A percentile compares a stretch with the other conserved stretches of the same genome.
These are phyloP conservation scores for Fusarium hainanense DNA, from an alignment of 2,329 filamentous ascomycete species.

Conservation along the genomic window DNA sequence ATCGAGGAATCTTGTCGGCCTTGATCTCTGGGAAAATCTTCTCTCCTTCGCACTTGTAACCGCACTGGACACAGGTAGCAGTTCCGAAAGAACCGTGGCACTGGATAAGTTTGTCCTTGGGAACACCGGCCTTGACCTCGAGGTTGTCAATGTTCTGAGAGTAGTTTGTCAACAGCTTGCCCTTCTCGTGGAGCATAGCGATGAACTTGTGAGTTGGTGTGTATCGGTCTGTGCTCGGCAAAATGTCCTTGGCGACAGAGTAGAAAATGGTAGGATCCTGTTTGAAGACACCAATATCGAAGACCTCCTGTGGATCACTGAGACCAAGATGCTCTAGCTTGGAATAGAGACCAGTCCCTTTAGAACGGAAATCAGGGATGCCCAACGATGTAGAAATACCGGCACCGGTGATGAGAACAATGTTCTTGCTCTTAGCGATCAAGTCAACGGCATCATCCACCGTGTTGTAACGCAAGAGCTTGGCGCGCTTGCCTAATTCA, in stretches of 20 bases:
- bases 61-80: slow-evolving; percentile 87
- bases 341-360: slow-evolving; percentile 90
- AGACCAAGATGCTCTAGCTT: slow-evolving; percentile 82
- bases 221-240: slow-evolving; percentile 82
- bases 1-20: slow-evolving; percentile 80
- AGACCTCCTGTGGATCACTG: slow-evolving; percentile 92
- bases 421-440: slow-evolving; percentile 79
- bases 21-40: slow-evolving; percentile 83
- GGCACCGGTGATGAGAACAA: slow-evolving; percentile 93
- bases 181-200: slow-evolving; percentile 84
- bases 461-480: slow-evolving; percentile 82
- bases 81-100: slow-evolving; percentile 97
- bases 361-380: slow-evolving; percentile 96
- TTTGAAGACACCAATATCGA: slow-evolving; percentile 88
- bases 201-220: slow-evolving; percentile 97
- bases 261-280: slow-evolving; percentile 92
- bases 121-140: slow-evolving; percentile 86
- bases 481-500: slow-evolving; percentile 83
- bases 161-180: slow-evolving; percentile 94
- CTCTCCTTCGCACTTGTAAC: slow-evolving; percentile 77
- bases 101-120: slow-evolving; percentile 85
- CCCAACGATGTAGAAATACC: slow-evolving; percentile 97
- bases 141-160: slow-evolving; percentile 99
- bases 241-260: slow-evolving; percentile 87
- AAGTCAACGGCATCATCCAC: slow-evolving; percentile 87